Evolutionary conservation across 1,139 yeast species (phyloP).

Genomic region (Blastobotrys malaysiensis): DNA sequence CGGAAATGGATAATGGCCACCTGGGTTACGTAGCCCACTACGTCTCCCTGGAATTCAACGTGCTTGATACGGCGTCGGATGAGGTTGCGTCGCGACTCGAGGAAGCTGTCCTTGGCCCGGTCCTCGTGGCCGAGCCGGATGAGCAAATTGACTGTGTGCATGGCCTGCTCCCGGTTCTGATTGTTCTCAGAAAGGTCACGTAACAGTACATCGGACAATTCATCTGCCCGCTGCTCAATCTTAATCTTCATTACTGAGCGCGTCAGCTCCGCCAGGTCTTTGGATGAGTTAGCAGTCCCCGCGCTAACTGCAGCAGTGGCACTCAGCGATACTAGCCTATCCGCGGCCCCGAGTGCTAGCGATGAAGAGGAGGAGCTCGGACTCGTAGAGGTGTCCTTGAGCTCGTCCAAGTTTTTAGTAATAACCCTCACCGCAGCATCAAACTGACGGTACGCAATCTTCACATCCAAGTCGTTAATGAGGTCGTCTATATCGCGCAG

Average conservation of each 20-base stretch:
- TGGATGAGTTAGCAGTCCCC: slow-evolving; percentile 7
- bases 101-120: slow-evolving; percentile 44
- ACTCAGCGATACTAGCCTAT: slow-evolving; percentile 13
- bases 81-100: slow-evolving; percentile 43
- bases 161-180: slow-evolving; percentile 28
- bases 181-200: slow-evolving; percentile 34
- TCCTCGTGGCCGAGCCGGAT: slow-evolving; percentile 40
- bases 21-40: slow-evolving; percentile 51
- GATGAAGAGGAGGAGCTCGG: slow-evolving; percentile 1
- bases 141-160: slow-evolving; percentile 37
- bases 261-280: slow-evolving; percentile 8
- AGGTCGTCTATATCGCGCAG: slow-evolving; percentile 55
- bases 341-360: slow-evolving; percentile 7
- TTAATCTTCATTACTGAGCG: slow-evolving; percentile 15
- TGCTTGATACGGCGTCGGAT: slow-evolving; percentile 43
- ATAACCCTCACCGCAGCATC: slow-evolving; percentile 51
- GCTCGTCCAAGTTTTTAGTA: slow-evolving; percentile 24
- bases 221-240: slow-evolving; percentile 29
- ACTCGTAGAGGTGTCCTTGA: slow-evolving; percentile 4
- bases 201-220: slow-evolving; percentile 27
- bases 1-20: slow-evolving; percentile 57
- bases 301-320: slow-evolving; percentile 16
- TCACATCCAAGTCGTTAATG: slow-evolving; percentile 62
- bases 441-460: slow-evolving; percentile 57
- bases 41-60: slow-evolving; percentile 51